Conservation (phyloP, 2,329 filamentous ascomycete genomes). For the Pseudogymnoascus sp. region DNA sequence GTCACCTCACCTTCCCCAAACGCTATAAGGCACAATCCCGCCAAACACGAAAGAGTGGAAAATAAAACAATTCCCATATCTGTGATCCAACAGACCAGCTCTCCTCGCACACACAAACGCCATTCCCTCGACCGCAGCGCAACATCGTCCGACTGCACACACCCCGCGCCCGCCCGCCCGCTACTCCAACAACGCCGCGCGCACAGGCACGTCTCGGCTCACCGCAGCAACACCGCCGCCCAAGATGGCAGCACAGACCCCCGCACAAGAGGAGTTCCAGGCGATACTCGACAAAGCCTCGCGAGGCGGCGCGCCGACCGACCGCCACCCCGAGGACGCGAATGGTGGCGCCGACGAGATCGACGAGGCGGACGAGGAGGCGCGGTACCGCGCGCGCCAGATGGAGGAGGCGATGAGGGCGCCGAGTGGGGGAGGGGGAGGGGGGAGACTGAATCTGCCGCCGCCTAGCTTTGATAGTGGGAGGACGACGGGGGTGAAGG, state of each 20-base stretch:
- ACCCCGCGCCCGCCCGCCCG: not conserved
- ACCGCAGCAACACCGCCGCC: conserved; percentile 16
- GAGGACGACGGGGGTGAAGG: conserved; percentile 74
- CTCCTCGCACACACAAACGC: not conserved
- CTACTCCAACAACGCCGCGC: conserved; percentile 14
- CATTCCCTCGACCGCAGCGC: not conserved
- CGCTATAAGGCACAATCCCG: not conserved
- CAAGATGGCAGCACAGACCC: conserved; percentile 39
- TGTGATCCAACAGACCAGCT: not conserved
- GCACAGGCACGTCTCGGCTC: conserved; percentile 26
- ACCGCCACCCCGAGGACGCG: conserved; percentile 52
- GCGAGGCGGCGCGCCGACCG: conserved; percentile 12
- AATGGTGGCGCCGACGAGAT: conserved; percentile 46
- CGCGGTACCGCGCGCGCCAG: conserved; percentile 29
- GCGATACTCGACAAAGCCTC: conserved; percentile 52
- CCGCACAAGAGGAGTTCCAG: conserved; percentile 62
- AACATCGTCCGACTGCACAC: not conserved
- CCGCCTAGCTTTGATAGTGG: conserved; percentile 58
- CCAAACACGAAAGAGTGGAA: not conserved
- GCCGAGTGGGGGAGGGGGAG: conserved; percentile 51
- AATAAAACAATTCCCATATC: not conserved
- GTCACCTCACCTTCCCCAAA: not conserved
- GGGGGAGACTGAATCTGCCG: conserved; percentile 61
- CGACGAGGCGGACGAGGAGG: conserved; percentile 48
- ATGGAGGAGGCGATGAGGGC: conserved; percentile 61